Conservation (phyloP, 148 eudicot genomes). For the Chenopodium suecicum region DNA sequence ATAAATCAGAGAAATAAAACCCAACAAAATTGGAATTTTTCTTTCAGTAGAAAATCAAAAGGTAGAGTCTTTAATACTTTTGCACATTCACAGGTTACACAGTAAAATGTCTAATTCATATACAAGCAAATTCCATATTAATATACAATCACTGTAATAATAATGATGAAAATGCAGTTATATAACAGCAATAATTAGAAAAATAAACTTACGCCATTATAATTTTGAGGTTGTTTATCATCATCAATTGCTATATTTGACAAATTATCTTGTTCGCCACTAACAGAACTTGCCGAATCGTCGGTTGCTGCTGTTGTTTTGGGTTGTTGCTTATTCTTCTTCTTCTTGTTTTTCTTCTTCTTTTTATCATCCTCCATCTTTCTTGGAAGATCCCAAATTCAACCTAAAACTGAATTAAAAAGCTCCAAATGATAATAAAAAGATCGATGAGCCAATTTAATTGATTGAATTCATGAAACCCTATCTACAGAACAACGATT, state of each 20-base stretch:
- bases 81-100: no score
- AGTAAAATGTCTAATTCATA: no score
- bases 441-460: background rate
- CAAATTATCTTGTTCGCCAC: conserved; percentile 17
- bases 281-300: conserved; percentile 34
- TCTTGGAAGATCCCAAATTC: background rate
- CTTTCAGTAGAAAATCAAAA: no score
- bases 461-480: no score
- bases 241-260: background rate
- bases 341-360: conserved; percentile 60
- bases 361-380: conserved; percentile 62
- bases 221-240: background rate
- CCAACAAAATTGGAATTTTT: no score
- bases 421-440: background rate
- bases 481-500: no score
- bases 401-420: conserved; percentile 10
- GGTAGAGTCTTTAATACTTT: no score
- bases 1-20: no score
- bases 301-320: conserved; percentile 27
- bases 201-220: conserved; percentile 25
- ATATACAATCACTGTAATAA: background rate
- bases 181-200: background rate
- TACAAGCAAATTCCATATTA: no score
- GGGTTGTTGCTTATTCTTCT: conserved; percentile 60
- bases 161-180: background rate